These are phyloP conservation scores for Sophora flavescens DNA, from an alignment of 306 rosid genomes.

Conservation along the genomic window DNA sequence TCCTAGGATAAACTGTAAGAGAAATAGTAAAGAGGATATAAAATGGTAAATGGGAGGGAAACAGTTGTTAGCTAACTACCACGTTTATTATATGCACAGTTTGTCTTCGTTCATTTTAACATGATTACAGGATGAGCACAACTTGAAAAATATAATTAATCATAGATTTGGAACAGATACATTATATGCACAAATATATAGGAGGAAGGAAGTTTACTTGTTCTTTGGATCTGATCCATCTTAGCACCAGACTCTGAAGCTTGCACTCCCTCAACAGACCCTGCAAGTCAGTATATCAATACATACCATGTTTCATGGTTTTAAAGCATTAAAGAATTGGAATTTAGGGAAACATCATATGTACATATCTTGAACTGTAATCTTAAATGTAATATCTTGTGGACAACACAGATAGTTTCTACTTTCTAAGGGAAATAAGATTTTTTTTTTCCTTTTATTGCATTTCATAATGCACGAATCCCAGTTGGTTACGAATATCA, in stretches of 20 bases:
- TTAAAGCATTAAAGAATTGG: constrained; percentile 9
- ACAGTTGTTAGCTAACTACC: constrained; percentile 2
- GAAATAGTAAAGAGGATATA: neutral
- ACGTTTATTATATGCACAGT: neutral
- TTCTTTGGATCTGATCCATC: constrained; percentile 79
- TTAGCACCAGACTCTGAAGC: constrained; percentile 67
- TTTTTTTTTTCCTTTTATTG: neutral
- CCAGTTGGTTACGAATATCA: neutral
- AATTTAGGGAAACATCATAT: constrained; percentile 15
- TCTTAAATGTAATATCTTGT: constrained; percentile 30
- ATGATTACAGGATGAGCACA: constrained; percentile 28
- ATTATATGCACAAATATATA: constrained; percentile 18
- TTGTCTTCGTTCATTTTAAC: constrained; percentile 30
- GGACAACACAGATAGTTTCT: constrained; percentile 8
- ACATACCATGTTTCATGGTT: constrained; percentile 35
- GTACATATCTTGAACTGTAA: constrained; percentile 17
- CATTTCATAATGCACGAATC: constrained; percentile 28
- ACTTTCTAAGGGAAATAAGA: neutral
- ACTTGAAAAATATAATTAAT: constrained; percentile 13
- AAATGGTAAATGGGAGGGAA: neutral
- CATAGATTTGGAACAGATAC: constrained; percentile 11
- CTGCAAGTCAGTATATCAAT: constrained; percentile 58
- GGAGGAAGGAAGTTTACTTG: constrained; percentile 68
- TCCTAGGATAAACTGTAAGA: neutral
- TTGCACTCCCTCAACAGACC: constrained; percentile 72